phyloP scores from a whole-genome alignment of 2,329 filamentous ascomycete genomes.

The Aspergillus fumigatiaffinis region DNA sequence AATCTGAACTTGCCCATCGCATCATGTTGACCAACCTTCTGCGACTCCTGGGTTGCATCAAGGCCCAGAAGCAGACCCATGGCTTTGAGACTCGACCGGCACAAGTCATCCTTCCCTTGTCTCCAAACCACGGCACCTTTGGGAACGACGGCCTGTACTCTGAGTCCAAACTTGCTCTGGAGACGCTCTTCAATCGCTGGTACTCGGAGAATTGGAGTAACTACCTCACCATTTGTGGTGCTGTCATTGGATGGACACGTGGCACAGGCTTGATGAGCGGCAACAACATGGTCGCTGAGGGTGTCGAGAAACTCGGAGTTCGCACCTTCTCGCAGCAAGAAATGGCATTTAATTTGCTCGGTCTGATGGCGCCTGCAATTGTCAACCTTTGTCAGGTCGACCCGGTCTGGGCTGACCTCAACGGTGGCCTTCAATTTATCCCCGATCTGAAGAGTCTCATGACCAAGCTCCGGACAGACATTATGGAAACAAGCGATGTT shows the following conservation, averaged over 20 bases:
- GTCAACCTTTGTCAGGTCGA: conserved; percentile 94
- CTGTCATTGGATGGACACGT: conserved; percentile 98
- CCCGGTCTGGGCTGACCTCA: conserved; percentile 94
- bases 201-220: conserved; percentile 95
- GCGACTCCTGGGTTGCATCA: conserved; percentile 84
- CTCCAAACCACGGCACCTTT: conserved; percentile 97
- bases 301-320: conserved; percentile 92
- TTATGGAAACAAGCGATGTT: conserved; percentile 91
- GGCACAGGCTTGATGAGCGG: conserved; percentile 96
- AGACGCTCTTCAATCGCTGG: conserved; percentile 98
- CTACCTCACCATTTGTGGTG: conserved; percentile 97
- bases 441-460: conserved; percentile 92
- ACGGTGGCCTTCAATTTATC: conserved; percentile 96
- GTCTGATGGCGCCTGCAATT: conserved; percentile 89
- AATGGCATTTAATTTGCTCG: conserved; percentile 98
- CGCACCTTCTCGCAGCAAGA: conserved; percentile 98
- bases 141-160: conserved; percentile 97
- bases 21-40: conserved; percentile 99
- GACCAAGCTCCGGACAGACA: conserved; percentile 87
- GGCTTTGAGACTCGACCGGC: conserved; percentile 94
- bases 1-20: conserved; percentile 94
- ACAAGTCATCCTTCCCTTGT: conserved; percentile 92
- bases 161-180: conserved; percentile 93
- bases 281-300: conserved; percentile 96
- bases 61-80: conserved; percentile 80